Base-by-base conservation (phyloP, 441 rosid species). In the Pelargonium cotyledonis region DNA sequence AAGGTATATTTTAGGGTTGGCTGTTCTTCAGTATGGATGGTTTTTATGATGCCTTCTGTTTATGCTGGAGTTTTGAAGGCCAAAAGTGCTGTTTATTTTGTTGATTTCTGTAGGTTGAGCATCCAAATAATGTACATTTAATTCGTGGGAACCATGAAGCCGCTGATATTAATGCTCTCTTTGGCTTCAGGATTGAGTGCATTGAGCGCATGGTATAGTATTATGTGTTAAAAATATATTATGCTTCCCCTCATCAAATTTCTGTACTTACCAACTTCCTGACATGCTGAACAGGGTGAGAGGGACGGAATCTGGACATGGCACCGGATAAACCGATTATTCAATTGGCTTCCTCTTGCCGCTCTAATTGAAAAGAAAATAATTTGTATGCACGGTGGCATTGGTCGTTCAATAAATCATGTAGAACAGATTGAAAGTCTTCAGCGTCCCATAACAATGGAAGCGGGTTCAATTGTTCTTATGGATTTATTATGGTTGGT, bases 91-190 rank as follows among this genome's bases (percentile, higher is more conserved):
- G 57, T 55, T 74, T 47, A 38, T 71, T 63, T 62, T 73, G 67
- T 70, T 71, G 44, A 40, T 69, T 19, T 74, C 8, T 84, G 70
- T 84, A 95, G 99, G 91, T 90, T 75, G 97, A 95, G 80, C 83
- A 95, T 86, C 92, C 89, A 40, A 78, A 82, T 69, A 91, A 90
- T 73, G 91, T 95, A 65, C 99, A 95, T 77, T 74, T 95, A 73
- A 95, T 95, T 82, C 96, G 99, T 49, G 99, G 99, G 70, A 95
- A 95, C 78, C 99, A 95, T 84, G 99, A 94, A 85, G 99, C 97
- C 58, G 97, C 99, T n/a, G 99, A 91, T 77, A 91, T 94, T 70
- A 94, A 95, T 85, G 99, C 99, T 73, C 99, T 95, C 44, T 95
- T 95, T 82, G 99, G 99, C 71, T 95, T 95, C 81, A 84, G 97